These are phyloP conservation scores for Orbilia javanica DNA, from an alignment of 2,329 filamentous ascomycete species.

Conservation along the genomic window DNA sequence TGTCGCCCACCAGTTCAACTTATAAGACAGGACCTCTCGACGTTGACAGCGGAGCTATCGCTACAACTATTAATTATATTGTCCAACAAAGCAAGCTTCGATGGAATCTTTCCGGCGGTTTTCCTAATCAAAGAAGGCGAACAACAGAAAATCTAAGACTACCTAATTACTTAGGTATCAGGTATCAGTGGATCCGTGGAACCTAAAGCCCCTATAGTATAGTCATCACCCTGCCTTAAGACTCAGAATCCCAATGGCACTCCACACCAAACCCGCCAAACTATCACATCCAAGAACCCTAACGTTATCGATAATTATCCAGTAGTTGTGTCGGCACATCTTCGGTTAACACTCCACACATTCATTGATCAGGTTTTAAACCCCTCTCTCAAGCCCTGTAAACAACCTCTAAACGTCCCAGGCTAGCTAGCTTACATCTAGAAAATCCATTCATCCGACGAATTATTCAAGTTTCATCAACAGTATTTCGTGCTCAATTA, in stretches of 20 bases:
- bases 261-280: background rate
- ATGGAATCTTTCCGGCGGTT: background rate
- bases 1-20: background rate
- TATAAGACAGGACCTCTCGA: background rate
- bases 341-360: constrained; percentile 31
- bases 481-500: background rate
- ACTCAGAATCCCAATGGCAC: too few species aligned
- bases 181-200: background rate
- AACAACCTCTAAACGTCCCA: too few species aligned
- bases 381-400: background rate
- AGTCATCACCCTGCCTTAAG: too few species aligned
- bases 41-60: background rate
- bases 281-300: constrained; percentile 12
- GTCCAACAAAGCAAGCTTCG: background rate
- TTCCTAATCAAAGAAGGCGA: background rate
- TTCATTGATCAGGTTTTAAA: too few species aligned
- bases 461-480: background rate
- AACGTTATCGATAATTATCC: constrained; percentile 6
- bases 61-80: too few species aligned
- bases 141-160: too few species aligned
- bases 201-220: too few species aligned
- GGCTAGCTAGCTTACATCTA: too few species aligned
- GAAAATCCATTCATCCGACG: too few species aligned
- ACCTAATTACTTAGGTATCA: too few species aligned
- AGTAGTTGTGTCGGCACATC: constrained; percentile 36